Base-by-base conservation (phyloP, 164 flowering plant species). In the Tetrastigma voinierianum region DNA sequence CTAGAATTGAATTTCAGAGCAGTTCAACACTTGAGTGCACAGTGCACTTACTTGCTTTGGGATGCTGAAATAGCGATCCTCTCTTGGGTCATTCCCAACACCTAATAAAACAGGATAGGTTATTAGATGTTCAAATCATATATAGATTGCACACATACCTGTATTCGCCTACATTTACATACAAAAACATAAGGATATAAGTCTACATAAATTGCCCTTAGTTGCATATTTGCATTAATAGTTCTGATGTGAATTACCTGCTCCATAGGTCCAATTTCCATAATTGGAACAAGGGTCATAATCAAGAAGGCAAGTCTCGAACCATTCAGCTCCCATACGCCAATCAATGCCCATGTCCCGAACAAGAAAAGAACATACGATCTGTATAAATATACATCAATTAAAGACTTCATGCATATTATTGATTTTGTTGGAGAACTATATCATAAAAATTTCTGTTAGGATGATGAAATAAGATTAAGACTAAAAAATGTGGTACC, bases 261-360 rank as follows among this genome's bases (percentile, higher is more conserved):
- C 97, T 59, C 98, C 98, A 67, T 91, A 95, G n/a, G 98, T 95
- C 98, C 98, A 91, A 57, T 95, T 91, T 25, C 98, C 97, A 68
- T 91, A 91, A 69, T 95, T 95, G 62, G 98, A 95, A 73, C 96
- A 95, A 1, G 98, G 98, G 43, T 95, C 97, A 71, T 91, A 91
- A 81, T 95, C 98, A 77, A 95, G 71, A 53, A 95, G 96, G 73
- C 91, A 89, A 2, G 97, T 82, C 79, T 91, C 98, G 62, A 95
- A 95, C 98, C 98, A 95, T 76, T 95, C 98, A 19, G 97, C 98
- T 46, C 97, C 98, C 97, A 95, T 95, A 5, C 96, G 88, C 98
- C 97, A 95, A 69, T 95, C 97, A 18, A 91, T 72, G 40, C 97
- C 97, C 98, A 95, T 89, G 67, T 95, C 98, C 46, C 98, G 87